Base-by-base conservation (phyloP, 176 grass and related monocot genomes). In the Pontederia crassipes region DNA sequence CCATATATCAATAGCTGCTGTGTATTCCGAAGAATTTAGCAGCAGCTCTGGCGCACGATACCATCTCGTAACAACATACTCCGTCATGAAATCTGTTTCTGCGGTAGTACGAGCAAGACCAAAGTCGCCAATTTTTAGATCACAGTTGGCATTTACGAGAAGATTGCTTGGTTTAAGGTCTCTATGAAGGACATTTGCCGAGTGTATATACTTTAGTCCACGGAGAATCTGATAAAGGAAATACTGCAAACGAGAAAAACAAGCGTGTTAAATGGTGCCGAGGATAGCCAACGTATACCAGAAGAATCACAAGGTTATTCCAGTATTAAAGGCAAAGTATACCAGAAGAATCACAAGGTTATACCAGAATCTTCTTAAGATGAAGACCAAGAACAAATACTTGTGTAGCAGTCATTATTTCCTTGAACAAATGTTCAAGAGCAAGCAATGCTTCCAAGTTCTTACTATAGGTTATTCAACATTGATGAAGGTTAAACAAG, bases 201-300 rank as follows among this genome's bases (percentile, higher is more conserved):
- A 93, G 82, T 98, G 94, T 75, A 98, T 98, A 75, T 98, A 98
- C 67, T 98, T 98, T 61, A 98, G 80, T 11, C 94, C 94, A 45
- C 94, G 84, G 56, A 98, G 94, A 75, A 98, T 97, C 70, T 97
- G 92, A 84, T 98, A 98, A 88, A 98, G 88, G 67, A 98, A 98
- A 81, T 98, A 98, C 91, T 95, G 83, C 75, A 80, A 17, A 54
- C 46, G 66, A 40, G 4, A 40, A 40, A 55, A 79, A 69, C 40
- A 67, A 64, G 85, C 46, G 49, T 1, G 14, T 26, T 17, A 47
- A 10, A 11, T 17, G 10, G 46, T 26, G 58, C n/a, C 8, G 40
- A 7, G 28, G 14, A 60, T 29, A 60, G 29, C 20, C 14, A 60
- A 28, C 13, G 13, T 40, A 40, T 40, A 40, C 32, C 32, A 40